Percentiles rank a stretch among this genome's conserved stretches.
These are phyloP conservation scores for Tetradesmus lagerheimii DNA, from an alignment of 139 green algal genomes.

Conservation along the genomic window DNA sequence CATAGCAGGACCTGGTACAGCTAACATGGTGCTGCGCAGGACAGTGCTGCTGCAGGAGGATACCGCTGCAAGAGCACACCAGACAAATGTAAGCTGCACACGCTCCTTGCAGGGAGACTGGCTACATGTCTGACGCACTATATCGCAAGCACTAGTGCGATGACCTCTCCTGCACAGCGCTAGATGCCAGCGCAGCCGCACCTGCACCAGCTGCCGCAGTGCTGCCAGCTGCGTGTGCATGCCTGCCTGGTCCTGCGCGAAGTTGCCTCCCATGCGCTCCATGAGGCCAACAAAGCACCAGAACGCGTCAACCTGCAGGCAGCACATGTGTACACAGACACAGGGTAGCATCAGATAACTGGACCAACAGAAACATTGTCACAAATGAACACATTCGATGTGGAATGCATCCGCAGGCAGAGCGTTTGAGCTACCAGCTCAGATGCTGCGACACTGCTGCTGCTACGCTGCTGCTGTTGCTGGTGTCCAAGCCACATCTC, in stretches of 20 bases:
- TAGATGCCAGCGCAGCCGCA: constrained; percentile 37
- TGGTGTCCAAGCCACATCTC: no score
- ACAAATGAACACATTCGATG: no score
- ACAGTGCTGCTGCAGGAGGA: no score
- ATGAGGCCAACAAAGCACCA: constrained; percentile 91
- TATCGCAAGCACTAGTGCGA: no score
- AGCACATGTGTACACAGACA: neutral
- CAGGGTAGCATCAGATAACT: constrained; percentile 15
- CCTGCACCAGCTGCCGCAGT: constrained; percentile 78
- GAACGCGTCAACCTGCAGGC: constrained; percentile 63
- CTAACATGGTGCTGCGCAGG: no score
- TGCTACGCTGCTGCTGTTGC: no score
- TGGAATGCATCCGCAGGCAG: neutral
- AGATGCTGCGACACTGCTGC: no score
- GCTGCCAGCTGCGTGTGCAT: constrained; percentile 90
- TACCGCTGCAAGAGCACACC: no score
- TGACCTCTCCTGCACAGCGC: no score
- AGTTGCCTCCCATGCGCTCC: constrained; percentile 85
- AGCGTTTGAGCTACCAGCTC: neutral
- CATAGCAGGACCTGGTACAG: no score
- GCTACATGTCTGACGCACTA: neutral
- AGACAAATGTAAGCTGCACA: neutral
- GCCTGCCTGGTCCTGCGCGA: constrained; percentile 75
- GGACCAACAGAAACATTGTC: no score
- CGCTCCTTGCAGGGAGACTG: neutral